Percentiles rank a stretch among this genome's conserved stretches.
phyloP scores from a whole-genome alignment of 331 rosid genomes.

The Pyrus hybrid region DNA sequence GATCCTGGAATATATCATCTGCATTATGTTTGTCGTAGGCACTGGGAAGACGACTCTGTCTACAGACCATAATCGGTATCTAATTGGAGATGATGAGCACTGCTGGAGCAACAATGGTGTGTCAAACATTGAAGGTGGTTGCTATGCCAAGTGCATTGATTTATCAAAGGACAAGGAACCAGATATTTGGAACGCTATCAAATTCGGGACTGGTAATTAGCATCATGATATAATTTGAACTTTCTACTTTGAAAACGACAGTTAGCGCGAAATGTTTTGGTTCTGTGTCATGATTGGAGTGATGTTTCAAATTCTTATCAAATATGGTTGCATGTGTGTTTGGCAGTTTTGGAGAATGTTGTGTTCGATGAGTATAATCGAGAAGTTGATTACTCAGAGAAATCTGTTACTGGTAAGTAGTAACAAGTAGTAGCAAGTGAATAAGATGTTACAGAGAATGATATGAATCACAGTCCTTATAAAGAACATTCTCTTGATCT shows the following conservation, averaged over 20 bases:
- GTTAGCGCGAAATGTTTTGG: neutral
- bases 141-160: constrained; percentile 93
- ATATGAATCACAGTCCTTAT: neutral
- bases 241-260: neutral
- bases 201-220: constrained; percentile 74
- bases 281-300: neutral
- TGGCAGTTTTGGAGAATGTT: constrained; percentile 73
- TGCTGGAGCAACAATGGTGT: constrained; percentile 82
- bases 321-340: neutral
- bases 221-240: neutral
- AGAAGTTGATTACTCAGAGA: constrained; percentile 74
- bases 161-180: constrained; percentile 78
- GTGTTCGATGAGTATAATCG: constrained; percentile 77
- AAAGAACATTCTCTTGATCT: neutral
- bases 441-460: neutral
- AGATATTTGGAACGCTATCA: constrained; percentile 89
- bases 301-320: neutral
- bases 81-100: constrained; percentile 93
- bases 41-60: constrained; percentile 94
- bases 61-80: constrained; percentile 65
- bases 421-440: neutral
- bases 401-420: constrained; percentile 72
- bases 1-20: neutral
- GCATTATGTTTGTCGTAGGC: constrained; percentile 23
- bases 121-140: constrained; percentile 95